Conservation (phyloP, 176 grass and related monocot species). For the Avena sativa region DNA sequence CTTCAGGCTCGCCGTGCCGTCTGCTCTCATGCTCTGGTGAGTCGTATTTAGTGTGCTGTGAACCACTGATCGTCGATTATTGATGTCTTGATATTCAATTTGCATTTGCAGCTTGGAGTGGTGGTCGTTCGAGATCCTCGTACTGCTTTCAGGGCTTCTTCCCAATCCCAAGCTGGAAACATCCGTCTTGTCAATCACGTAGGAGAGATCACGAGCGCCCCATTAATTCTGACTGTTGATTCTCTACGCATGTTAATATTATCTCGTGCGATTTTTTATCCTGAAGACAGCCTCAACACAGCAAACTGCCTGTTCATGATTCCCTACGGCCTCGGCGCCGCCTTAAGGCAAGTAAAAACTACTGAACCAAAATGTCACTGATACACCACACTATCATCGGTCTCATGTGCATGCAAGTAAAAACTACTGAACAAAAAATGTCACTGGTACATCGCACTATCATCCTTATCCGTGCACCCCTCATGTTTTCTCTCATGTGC, state of each 20-base stretch:
- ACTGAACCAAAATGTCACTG: background rate
- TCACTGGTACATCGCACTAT: background rate
- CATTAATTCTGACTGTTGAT: background rate
- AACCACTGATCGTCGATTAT: too few species aligned
- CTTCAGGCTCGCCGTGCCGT: constrained; percentile 11
- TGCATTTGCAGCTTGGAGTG: constrained; percentile 33
- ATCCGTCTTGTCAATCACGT: constrained; percentile 35
- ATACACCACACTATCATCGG: background rate
- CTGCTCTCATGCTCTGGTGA: constrained; percentile 49
- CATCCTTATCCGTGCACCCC: too few species aligned
- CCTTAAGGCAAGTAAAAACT: constrained; percentile 23
- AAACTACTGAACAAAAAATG: background rate
- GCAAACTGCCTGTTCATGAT: constrained; percentile 39
- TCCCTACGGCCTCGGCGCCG: constrained; percentile 37
- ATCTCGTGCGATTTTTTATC: background rate
- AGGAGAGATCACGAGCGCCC: background rate
- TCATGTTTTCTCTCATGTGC: too few species aligned
- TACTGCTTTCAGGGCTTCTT: constrained; percentile 28
- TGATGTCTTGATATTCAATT: background rate
- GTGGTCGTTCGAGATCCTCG: constrained; percentile 45
- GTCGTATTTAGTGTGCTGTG: background rate
- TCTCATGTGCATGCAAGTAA: background rate
- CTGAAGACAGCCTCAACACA: constrained; percentile 30
- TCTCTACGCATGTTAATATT: background rate
- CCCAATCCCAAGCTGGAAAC: constrained; percentile 41